Percentiles rank a stretch among this genome's conserved stretches.
Conservation (phyloP, 2,329 filamentous ascomycete species). For the Chrysoporthe austroafricana region DNA sequence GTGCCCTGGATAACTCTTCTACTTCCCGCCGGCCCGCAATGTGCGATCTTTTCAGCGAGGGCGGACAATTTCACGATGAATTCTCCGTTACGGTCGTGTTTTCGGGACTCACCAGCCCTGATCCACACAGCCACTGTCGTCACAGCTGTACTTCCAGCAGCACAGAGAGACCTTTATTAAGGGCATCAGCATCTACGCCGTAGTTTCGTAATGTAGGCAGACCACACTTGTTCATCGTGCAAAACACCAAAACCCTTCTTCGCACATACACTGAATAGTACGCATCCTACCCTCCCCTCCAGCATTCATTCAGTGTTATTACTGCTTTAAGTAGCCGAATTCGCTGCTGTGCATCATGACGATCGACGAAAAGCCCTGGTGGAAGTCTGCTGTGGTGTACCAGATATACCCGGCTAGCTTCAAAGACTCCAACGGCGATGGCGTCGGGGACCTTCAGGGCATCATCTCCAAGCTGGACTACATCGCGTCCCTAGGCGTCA, state of each 20-base stretch:
- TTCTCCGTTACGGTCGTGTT: not conserved
- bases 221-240: too few species aligned
- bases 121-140: not conserved
- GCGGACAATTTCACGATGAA: not conserved
- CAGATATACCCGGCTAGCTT: conserved; percentile 64
- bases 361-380: not conserved
- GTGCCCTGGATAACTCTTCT: too few species aligned
- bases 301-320: too few species aligned
- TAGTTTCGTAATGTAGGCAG: too few species aligned
- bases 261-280: too few species aligned
- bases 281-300: too few species aligned
- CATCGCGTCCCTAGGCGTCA: conserved; percentile 57
- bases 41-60: not conserved
- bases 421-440: conserved; percentile 61
- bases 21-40: not conserved
- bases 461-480: conserved; percentile 62
- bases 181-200: not conserved
- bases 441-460: conserved; percentile 45
- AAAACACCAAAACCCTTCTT: too few species aligned
- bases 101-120: not conserved
- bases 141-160: not conserved
- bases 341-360: not conserved
- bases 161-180: not conserved
- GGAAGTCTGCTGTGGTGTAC: conserved; percentile 4
- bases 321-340: too few species aligned